Evolutionary conservation across 2,329 filamentous ascomycete genomes (phyloP), one percentile per base, ranked within the genome.

Genomic region (Aspergillus fumigatus): DNA sequence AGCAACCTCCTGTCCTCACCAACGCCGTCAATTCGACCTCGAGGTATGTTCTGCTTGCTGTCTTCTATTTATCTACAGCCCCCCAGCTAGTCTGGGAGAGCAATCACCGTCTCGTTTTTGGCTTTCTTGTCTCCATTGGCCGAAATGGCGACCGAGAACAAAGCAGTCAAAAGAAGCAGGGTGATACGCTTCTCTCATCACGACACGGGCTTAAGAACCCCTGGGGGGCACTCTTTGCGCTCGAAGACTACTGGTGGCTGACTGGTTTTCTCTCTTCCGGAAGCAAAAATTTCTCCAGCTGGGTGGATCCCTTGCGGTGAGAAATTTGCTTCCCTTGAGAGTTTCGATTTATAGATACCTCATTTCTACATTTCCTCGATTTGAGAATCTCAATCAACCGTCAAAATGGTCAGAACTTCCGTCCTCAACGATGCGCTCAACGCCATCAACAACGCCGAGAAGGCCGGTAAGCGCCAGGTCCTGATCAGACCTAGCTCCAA

Each of bases 381-480:
- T 77, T 80, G 78, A 80, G 78, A 80, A 80, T 80, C 78, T 80
- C 69, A 63, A 62, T 54, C 75, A 72, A 83, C 84, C 86, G 87
- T 78, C 86, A 97, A 89, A 78, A 99, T 99, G 93, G 92, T 97
- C 82, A 92, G 90, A 84, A 97, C 94, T 75, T 96, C 92, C 79
- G 94, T 97, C 76, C 92, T 99, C 81, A 95, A 97, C 87, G 94
- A 99, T 88, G 92, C 90, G 78, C 89, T 97, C 75, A 96, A 96
- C 80, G 85, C 87, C 84, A 97, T 99, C 89, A 99, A 99, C 92
- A 99, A 99, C 82, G 94, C 94, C 85, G 95, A 99, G 88, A 97
- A 99, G 89, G 85, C 90, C 73, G 94, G 94, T 84, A 97, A 97
- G 89, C 92, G 94, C 77, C 94, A 99, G 84, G 94, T 97, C 77